Base-by-base conservation (phyloP, 345 rosid genomes). In the Heritiera fomes region DNA sequence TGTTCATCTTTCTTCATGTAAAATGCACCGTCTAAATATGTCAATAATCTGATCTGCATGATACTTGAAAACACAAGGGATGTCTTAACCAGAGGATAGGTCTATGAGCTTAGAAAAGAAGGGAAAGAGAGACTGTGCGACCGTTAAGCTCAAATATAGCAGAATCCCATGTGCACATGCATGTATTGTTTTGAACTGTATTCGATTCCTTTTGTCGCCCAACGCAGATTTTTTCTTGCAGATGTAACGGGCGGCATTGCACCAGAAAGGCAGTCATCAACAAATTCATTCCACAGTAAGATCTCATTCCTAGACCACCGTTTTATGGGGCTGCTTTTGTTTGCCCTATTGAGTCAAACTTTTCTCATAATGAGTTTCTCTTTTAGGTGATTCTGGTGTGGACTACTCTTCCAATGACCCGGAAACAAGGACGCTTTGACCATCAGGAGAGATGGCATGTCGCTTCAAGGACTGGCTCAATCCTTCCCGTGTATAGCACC, bases 331-430 rank as follows among this genome's bases (percentile, higher is more conserved):
- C 34, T 13, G 18, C 18, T 34, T 79, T 70, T 2, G 8, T 20
- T 65, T 38, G 15, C 47, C 38, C 8, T 61, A 64, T 63, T 63
- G 64, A 65, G 18, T 62, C 43, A 41, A 13, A 43, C 67, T 46
- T 52, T 46, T 40, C 52, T 76, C 45, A 77, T 67, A 15, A 28
- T 69, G 75, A 60, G 66, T 56, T 68, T 61, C 60, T 43, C 11
- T 62, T 77, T 65, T 80, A 92, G 98, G 98, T 86, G 94, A 94
- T 80, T 84, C 91, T 56, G 84, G 77, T 43, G 81, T 87, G 81
- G 93, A 87, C 79, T 90, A 87, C 83, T 76, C 87, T 56, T 40
- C 77, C 32, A 81, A 76, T 23, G 78, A 83, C 18, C 59, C 80
- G 13, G 79, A 79, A 71, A 76, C 80, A 61, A 41, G 11, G 74